Base-by-base conservation (phyloP, 2,329 filamentous ascomycete species). In the Paramyrothecium roridum region DNA sequence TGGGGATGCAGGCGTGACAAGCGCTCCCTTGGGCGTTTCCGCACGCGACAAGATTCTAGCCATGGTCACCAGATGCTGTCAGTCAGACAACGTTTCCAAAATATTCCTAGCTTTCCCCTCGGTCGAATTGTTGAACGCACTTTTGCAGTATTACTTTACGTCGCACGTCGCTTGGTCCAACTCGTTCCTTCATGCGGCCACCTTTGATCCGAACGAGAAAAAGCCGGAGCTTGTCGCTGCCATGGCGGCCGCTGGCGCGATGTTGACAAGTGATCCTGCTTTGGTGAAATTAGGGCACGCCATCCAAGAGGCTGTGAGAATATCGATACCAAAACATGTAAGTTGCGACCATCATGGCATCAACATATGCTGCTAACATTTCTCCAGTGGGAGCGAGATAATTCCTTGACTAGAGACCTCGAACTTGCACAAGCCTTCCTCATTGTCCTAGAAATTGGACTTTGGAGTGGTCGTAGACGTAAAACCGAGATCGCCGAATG, bases 401-500 rank as follows among this genome's bases (percentile, higher is more conserved):
- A 75, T 34, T 60, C 62, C 2, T 53, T 59, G 1, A 67, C 65
- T 0, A 59, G 71, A 21, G 63, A 72, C 10, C 60, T 74, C 1
- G 62, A 70, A 8, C 57, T 69, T 1, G 60, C 65, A 0, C 72
- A 74, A 53, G 68, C 68, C 1, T 73, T 65, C 40, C 60, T 70
- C n/a, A 63, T 75, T 11, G 61, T 54, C 13, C 61, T 74, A 1
- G 65, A 73, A n/a, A 58, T 63, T 17, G 61, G 61, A 1, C n/a
- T 75, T 1, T 75, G 73, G 72, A 73, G 71, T 48, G 72, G 73
- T 2, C 63, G 69, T 16, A 67, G 63, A 13, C 63, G 72, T 2
- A 75, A 74, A 30, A 68, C 74, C 7, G 72, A 75, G 51, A 71
- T 75, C n/a, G 68, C 70, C 4, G 73, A 75, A 49, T 69, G 68